These are phyloP conservation scores for Picocystis salinarum DNA, from an alignment of 139 green algal genomes.

Conservation along the genomic window DNA sequence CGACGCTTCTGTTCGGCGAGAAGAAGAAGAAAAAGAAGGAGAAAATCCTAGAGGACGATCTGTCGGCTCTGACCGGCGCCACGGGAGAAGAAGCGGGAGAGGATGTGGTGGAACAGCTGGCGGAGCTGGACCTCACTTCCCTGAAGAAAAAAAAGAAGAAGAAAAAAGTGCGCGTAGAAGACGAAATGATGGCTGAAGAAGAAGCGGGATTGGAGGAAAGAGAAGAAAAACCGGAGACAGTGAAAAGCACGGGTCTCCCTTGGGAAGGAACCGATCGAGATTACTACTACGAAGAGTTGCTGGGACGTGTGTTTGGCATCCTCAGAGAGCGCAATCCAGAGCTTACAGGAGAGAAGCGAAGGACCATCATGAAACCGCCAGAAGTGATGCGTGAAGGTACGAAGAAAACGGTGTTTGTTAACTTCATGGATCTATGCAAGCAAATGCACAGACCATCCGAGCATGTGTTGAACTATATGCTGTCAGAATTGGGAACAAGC, in stretches of 20 bases:
- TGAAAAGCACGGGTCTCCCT: conserved; percentile 22
- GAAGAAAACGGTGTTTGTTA: conserved; percentile 99
- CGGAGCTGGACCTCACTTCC: conserved; percentile 4
- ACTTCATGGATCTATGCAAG: conserved; percentile 86
- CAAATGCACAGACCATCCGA: conserved; percentile 57
- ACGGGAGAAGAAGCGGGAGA: neutral
- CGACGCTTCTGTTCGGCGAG: conserved; percentile 4
- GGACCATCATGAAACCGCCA: conserved; percentile 92
- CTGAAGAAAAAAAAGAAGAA: conserved; percentile 24
- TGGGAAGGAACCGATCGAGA: conserved; percentile 87
- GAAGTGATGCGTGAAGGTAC: conserved; percentile 91
- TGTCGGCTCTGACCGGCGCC: neutral
- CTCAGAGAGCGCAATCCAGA: conserved; percentile 89
- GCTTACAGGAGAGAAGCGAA: conserved; percentile 77
- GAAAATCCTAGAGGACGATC: neutral
- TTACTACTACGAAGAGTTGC: conserved; percentile 93
- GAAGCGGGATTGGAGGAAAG: conserved; percentile 14
- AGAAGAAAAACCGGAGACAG: conserved; percentile 7
- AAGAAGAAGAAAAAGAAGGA: conserved; percentile 6
- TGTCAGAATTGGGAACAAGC: conserved; percentile 75
- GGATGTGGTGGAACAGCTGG: neutral
- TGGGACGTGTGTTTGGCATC: conserved; percentile 89
- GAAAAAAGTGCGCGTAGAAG: neutral
- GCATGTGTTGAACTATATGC: conserved; percentile 72
- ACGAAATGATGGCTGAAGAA: conserved; percentile 9